A percentile compares a stretch with the other conserved stretches of the same genome.
phyloP scores from a whole-genome alignment of 306 rosid genomes.

The Gleditsia sinensis region DNA sequence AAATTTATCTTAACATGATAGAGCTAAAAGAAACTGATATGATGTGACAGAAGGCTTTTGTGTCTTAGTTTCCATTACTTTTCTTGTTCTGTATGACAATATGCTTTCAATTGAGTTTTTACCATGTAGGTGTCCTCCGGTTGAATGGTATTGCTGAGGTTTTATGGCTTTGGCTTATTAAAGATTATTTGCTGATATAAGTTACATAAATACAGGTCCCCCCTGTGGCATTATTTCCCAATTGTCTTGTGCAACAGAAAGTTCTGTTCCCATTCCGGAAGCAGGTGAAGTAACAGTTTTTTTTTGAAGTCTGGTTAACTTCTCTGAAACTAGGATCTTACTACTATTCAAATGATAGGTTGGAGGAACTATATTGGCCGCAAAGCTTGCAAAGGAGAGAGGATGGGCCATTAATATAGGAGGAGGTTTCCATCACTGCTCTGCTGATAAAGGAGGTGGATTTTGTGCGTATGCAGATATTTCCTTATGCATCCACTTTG shows the following conservation, averaged over 20 bases:
- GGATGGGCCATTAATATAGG: conserved; percentile 98
- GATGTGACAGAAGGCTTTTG: conserved; percentile 11
- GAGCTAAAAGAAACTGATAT: conserved; percentile 2
- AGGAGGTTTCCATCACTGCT: conserved; percentile 98
- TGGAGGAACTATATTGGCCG: conserved; percentile 90
- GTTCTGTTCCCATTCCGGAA: conserved; percentile 80
- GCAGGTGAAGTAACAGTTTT: conserved; percentile 55
- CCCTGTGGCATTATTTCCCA: conserved; percentile 81
- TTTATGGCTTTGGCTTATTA: no score
- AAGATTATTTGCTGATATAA: no score
- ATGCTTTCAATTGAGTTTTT: neutral
- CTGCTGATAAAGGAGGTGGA: conserved; percentile 82
- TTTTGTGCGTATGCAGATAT: conserved; percentile 91
- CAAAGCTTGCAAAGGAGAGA: conserved; percentile 85
- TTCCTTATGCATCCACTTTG: conserved; percentile 81
- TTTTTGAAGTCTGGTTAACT: neutral
- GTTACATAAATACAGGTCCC: conserved; percentile 84
- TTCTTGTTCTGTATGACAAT: conserved; percentile 7
- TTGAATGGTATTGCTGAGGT: no score
- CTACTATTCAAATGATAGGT: conserved; percentile 53
- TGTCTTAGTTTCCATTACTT: conserved; percentile 24
- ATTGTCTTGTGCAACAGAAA: conserved; percentile 69
- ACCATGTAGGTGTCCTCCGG: no score
- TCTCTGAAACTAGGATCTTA: conserved; percentile 5
- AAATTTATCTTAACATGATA: conserved; percentile 1